Percentiles rank a stretch among this genome's conserved stretches.
phyloP scores from a whole-genome alignment of 139 green algal genomes.

The Closterium sp. region DNA sequence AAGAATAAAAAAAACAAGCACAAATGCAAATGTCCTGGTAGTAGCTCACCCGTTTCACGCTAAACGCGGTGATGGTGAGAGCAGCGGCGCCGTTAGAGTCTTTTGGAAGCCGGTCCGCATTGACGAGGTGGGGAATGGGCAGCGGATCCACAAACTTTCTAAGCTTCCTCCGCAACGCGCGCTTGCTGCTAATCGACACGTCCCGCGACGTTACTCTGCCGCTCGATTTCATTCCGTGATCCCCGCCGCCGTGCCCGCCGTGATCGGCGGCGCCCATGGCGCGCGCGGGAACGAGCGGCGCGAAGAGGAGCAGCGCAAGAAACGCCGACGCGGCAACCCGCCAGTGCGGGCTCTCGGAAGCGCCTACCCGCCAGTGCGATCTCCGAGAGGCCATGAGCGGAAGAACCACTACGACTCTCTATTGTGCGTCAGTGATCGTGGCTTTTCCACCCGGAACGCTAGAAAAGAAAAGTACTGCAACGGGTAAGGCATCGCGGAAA shows the following conservation, averaged over 20 bases:
- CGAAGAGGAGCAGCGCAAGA: background rate
- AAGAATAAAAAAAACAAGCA: no score
- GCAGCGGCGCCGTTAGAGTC: background rate
- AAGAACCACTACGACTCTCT: no score
- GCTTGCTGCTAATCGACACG: background rate
- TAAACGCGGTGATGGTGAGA: conserved; percentile 2
- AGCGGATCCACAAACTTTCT: conserved; percentile 15
- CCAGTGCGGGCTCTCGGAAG: no score
- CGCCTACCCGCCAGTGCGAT: no score
- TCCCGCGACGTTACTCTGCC: background rate
- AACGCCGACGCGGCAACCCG: background rate
- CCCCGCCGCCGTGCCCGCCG: background rate
- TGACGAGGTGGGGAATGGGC: background rate
- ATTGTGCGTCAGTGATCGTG: no score
- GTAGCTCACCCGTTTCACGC: background rate
- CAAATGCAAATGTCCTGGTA: no score
- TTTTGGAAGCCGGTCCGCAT: background rate
- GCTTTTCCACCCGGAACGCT: no score
- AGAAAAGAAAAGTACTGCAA: no score
- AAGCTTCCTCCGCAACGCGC: background rate
- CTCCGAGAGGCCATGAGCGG: no score
- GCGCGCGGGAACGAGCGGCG: background rate
- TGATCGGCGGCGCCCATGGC: background rate
- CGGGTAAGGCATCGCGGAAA: no score
- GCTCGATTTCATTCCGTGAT: background rate